phyloP scores from a whole-genome alignment of 2,329 filamentous ascomycete species.

The Pseudogymnoascus sp. region DNA sequence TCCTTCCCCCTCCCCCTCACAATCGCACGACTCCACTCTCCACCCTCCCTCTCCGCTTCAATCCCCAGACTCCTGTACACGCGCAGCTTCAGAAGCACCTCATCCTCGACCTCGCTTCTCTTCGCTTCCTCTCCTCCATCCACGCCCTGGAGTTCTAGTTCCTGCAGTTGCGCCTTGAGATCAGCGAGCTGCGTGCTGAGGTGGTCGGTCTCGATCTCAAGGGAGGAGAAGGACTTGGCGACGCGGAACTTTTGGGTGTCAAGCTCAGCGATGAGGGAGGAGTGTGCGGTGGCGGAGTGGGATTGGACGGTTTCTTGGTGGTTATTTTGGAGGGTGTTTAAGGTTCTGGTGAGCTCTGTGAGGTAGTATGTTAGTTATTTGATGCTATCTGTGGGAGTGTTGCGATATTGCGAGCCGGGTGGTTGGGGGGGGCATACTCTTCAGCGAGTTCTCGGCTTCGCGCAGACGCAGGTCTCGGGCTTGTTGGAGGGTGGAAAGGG shows the following conservation, averaged over 20 bases:
- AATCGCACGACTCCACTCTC: conserved; percentile 78
- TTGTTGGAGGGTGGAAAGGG: conserved; percentile 73
- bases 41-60: conserved; percentile 68
- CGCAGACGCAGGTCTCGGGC: conserved; percentile 72
- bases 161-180: conserved; percentile 66
- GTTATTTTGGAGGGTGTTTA: conserved; percentile 67
- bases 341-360: conserved; percentile 62
- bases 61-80: conserved; percentile 89
- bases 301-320: conserved; percentile 67
- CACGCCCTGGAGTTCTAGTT: conserved; percentile 79
- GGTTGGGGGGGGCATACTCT: conserved; percentile 38
- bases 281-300: conserved; percentile 74
- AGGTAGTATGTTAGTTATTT: neutral
- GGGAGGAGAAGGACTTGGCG: conserved; percentile 82
- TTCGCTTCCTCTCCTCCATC: conserved; percentile 52
- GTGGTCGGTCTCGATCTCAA: conserved; percentile 94
- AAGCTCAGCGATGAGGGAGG: conserved; percentile 73
- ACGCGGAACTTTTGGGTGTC: conserved; percentile 92
- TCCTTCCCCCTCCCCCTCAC: conserved; percentile 82
- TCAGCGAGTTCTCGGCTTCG: conserved; percentile 60
- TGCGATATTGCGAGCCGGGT: conserved; percentile 3
- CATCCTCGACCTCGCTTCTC: conserved; percentile 49
- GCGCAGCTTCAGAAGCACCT: conserved; percentile 69
- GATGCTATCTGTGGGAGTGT: neutral
- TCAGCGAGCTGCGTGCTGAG: conserved; percentile 70